Evolutionary conservation across 129 eudicot genomes (phyloP), one percentile per base, ranked within the genome.

Genomic region (Helianthus tuberosus): DNA sequence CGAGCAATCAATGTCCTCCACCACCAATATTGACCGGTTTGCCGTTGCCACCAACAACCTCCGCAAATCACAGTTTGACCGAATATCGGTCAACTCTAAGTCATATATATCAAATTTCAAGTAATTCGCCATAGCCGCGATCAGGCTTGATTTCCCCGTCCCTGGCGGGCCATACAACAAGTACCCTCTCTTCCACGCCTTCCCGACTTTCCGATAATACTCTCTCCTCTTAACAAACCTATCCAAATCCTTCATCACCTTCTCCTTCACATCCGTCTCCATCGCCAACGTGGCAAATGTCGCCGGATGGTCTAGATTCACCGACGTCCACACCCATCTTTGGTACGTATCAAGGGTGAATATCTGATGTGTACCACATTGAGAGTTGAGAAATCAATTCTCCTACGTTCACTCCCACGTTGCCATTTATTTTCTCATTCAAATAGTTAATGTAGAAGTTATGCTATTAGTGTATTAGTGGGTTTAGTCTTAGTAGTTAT

Each of bases 111-210:
- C 91, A 49, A 89, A 89, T 0, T 82, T 89, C 81, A 90, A 59
- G 54, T 84, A 78, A 81, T 90, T 90, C 5, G 91, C 93, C 66
- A 90, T 87, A 5, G 93, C 89, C 0, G 96, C 93, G 5, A 90
- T 87, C 78, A 90, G 62, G 66, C 93, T 90, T 2, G 96, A 87
- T 52, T 87, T 87, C 20, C 96, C 92, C 0, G 88, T 89, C 23
- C 96, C 96, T 0, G 96, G 96, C 5, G 91, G 96, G 5, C 96
- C 96, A 49, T 89, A 84, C 96, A 90, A 71, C 79, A 90, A 58
- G 17, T 87, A 90, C 69, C 93, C 93, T 75, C 96, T 79, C 67
- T 90, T 90, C 96, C 96, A 90, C 1, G 96, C 96, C 79, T 90
- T 90, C 11, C 96, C 91, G 0, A 87, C 86, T 23, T 52, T 85